Evolutionary conservation across 2,329 filamentous ascomycete genomes (phyloP), one percentile per base, ranked within the genome.

Genomic region (Orbilia oligospora): DNA sequence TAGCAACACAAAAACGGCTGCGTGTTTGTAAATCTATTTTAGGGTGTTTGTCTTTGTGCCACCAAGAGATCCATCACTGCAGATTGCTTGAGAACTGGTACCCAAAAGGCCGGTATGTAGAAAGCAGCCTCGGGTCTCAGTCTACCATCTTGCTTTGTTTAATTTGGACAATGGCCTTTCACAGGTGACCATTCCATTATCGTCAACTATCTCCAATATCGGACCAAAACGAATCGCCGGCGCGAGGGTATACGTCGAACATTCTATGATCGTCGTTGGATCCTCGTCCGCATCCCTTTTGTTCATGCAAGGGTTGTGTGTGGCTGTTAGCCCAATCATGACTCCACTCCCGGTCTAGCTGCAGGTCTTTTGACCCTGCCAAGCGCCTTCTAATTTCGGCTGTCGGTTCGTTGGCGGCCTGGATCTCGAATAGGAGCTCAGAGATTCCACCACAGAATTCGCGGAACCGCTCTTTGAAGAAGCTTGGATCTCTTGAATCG

Each of bases 381-480:
- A 77, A 77, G 73, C 73, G 73, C 73, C 61, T 63, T 38, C 73
- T 77, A 67, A 77, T 77, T 77, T 77, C 73, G 73, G 73, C 36
- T 68, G 51, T 68, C 55, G 63, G 71, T 61, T 77, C 30, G 33
- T 58, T 33, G 72, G 48, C 61, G 58, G 58, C 67, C 73, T 77
- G 58, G 63, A 53, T 48, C 51, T 77, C 73, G 73, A 77, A 77
- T 77, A 61, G 67, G 67, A 77, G 61, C 33, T 36, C 49, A 33
- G 46, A 56, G 41, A 64, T 66, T 30, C 64, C 24, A 22, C 49
- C 48, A 49, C 33, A 18, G 55, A 30, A 51, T 30, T 30, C 27
- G 27, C 27, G 27, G 27, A 30, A 30, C 3, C 27, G 27, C 3
- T 30, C 27, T 30, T 12, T 33, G 14, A 10, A 56, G 36, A 36